Evolutionary conservation across 2,329 filamentous ascomycete species (phyloP), one percentile per base, ranked within the genome.

Genomic region (Aspergillus fumigatus): DNA sequence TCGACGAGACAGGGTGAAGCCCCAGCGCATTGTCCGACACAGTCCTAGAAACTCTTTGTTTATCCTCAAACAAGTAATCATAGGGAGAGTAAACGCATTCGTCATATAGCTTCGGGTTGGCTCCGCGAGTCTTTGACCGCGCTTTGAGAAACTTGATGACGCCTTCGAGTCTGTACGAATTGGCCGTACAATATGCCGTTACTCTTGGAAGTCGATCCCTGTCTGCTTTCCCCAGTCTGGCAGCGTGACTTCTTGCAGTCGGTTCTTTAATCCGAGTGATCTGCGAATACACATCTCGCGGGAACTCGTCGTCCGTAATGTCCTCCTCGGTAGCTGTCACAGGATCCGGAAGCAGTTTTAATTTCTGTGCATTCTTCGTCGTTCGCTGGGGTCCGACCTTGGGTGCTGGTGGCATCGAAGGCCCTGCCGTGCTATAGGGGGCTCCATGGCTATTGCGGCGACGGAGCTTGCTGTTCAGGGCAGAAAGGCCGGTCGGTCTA

Each of bases 51-150:
- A 62, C 61, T 25, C 65, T 67, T 45, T 70, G 67, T 60, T 74
- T 74, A 48, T 71, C 67, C 77, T 80, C 65, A 66, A 84, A 81
- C 45, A 81, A 80, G 72, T 97, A 97, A 67, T 86, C 88, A 74
- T 96, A 99, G 0, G 93, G 91, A 10, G 93, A 91, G 75, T 99
- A 99, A 65, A 99, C 91, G 73, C 94, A 99, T 74, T 99, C 94
- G 72, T 99, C 94, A 65, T 97, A 97, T 56, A 94, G 78, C 74
- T 97, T 97, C 1, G 94, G 93, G 58, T 86, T 89, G 17, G 92
- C 86, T 19, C 90, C 90, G 65, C 90, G 84, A 32, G 84, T 84
- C 73, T 89, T 90, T 48, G 84, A 83, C 57, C 90, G 84, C 29
- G 91, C 90, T 73, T 99, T 99, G 60, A 99, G 77, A 69, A 93